phyloP scores from a whole-genome alignment of 208 protist species.

The Crithidia expoeki region DNA sequence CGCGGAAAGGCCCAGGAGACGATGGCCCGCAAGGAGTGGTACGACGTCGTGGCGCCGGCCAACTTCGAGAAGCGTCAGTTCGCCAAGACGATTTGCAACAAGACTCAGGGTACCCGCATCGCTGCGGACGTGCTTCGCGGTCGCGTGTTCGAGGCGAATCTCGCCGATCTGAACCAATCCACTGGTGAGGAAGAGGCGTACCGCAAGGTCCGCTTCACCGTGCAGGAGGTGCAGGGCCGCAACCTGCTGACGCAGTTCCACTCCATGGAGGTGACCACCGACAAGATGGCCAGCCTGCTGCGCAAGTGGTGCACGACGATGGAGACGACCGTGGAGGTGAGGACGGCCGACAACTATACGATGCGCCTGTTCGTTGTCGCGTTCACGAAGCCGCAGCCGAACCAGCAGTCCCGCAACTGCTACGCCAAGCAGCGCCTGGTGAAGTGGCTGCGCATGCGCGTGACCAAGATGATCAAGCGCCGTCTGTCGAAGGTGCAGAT shows the following conservation, averaged over 20 bases:
- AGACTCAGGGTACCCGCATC: slow-evolving; percentile 95
- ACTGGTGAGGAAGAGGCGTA: slow-evolving; percentile 77
- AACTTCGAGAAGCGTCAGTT: slow-evolving; percentile 96
- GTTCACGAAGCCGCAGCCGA: slow-evolving; percentile 96
- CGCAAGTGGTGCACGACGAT: slow-evolving; percentile 99
- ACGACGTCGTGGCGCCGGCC: slow-evolving; percentile 97
- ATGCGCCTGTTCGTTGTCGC: slow-evolving; percentile 98
- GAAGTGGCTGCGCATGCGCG: slow-evolving; percentile 94
- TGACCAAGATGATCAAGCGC: slow-evolving; percentile 95
- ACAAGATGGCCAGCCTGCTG: slow-evolving; percentile 97
- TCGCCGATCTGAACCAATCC: slow-evolving; percentile 97
- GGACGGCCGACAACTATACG: slow-evolving; percentile 97
- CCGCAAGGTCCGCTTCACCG: slow-evolving; percentile 97
- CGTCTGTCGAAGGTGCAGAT: slow-evolving; percentile 90
- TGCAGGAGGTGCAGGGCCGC: slow-evolving; percentile 97
- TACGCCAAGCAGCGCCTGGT: slow-evolving; percentile 98
- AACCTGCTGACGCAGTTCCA: slow-evolving; percentile 99
- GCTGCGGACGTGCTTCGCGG: slow-evolving; percentile 96
- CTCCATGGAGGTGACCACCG: slow-evolving; percentile 98
- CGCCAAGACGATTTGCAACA: slow-evolving; percentile 98
- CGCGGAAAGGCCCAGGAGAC: slow-evolving; percentile 94
- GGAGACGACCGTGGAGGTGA: slow-evolving; percentile 95
- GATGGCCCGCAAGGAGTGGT: slow-evolving; percentile 99
- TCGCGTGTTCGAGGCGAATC: slow-evolving; percentile 97
- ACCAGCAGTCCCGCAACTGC: slow-evolving; percentile 96